Evolutionary conservation across 805 yeast genomes (phyloP), one percentile per base, ranked within the genome.

Genomic region (Metschnikowia aberdeeniae): DNA sequence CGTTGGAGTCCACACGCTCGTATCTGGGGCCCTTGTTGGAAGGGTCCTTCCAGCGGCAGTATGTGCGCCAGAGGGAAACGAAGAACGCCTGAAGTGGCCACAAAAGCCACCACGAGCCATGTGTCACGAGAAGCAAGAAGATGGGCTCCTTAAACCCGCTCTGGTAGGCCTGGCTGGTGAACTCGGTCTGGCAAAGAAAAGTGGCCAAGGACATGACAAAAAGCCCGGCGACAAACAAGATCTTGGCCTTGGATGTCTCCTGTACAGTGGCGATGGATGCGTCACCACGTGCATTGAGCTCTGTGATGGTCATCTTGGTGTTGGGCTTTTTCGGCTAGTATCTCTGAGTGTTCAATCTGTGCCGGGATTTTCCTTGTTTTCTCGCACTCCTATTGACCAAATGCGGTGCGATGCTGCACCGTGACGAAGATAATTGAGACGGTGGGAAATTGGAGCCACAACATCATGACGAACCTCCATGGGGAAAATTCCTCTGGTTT

Each of bases 131-230:
- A n/a, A 83, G 64, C 44, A 84, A 65, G 20, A 87, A 62, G 19
- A 86, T 70, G 0, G 96, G 96, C 57, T 87, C 89, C 42, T 75
- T 60, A 61, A 80, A 88, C 3, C 73, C 76, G 6, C 68, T 59
- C 27, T 72, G 67, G 58, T 86, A 84, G 5, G 88, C 73, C 45
- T 81, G 81, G 6, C 88, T 76, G 1, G 95, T 86, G 48, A 82
- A 69, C 60, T 88, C 96, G 0, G 96, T 88, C 59, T 88, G 96
- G 12, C 75, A 57, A 4, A 89, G 89, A 64, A 89, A 89, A 3
- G 89, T 57, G 6, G 77, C 56, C 47, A 70, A 55, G 24, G 74
- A 67, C 17, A 66, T 40, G 28, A 68, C 36, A 43, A 72, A 71
- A 28, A 70, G 57, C 2, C 60, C 36, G 12, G 52, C 55, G 6